Conservation (phyloP, 2,329 filamentous ascomycete genomes). For the Anisogramma anomala region DNA sequence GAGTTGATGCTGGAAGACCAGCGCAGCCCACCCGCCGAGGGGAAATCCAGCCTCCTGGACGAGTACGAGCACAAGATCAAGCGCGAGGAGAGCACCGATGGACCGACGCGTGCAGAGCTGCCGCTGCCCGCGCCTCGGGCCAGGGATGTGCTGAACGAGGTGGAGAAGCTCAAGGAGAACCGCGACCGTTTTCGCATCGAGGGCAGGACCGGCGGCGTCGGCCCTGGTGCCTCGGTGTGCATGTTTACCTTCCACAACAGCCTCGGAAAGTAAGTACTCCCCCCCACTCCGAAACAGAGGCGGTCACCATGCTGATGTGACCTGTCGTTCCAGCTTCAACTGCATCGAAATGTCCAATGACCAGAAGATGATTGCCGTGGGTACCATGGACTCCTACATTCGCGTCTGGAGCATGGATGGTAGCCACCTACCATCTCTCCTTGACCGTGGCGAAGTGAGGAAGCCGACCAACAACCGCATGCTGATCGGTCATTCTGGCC, state of each 20-base stretch:
- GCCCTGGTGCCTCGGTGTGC: constrained; percentile 74
- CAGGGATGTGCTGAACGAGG: constrained; percentile 84
- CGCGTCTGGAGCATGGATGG: constrained; percentile 88
- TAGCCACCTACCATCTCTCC: constrained; percentile 60
- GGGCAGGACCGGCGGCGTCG: constrained; percentile 68
- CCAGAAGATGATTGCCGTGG: constrained; percentile 72
- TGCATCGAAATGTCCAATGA: constrained; percentile 94
- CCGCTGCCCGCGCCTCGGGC: constrained; percentile 81
- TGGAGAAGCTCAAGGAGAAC: constrained; percentile 86
- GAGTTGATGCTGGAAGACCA: constrained; percentile 78
- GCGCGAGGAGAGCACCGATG: constrained; percentile 78
- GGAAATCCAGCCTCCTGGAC: constrained; percentile 65
- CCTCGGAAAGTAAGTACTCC: constrained; percentile 60
- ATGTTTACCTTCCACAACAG: constrained; percentile 99
- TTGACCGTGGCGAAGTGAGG: constrained; percentile 44
- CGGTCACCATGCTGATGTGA: not conserved
- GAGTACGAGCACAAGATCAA: constrained; percentile 85
- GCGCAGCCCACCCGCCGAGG: constrained; percentile 59
- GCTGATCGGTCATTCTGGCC: constrained; percentile 80
- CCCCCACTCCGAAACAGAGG: not conserved
- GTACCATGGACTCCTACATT: constrained; percentile 90
- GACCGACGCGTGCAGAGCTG: constrained; percentile 63
- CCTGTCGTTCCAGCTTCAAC: constrained; percentile 5
- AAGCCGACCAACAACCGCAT: constrained; percentile 50
- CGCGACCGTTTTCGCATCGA: constrained; percentile 86